phyloP scores from a whole-genome alignment of 192 early-diverging fungal genomes.

The Borealophlyctis nickersoniae region DNA sequence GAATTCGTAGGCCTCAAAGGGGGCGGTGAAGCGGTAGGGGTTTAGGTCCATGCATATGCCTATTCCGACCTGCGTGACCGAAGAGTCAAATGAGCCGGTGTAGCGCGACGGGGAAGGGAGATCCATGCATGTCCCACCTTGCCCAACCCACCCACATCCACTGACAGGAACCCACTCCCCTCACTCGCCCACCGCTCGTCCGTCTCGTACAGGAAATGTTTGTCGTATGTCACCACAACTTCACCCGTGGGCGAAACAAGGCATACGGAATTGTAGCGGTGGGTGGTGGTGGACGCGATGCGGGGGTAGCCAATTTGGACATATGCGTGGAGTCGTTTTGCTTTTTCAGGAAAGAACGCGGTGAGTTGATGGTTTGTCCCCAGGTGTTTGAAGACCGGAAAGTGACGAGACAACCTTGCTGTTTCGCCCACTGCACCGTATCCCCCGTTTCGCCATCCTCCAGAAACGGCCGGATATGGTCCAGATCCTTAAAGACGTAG shows the following conservation, averaged over 20 bases:
- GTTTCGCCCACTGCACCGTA: slow-evolving; percentile 60
- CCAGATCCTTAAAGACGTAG: slow-evolving; percentile 57
- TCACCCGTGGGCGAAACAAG: slow-evolving; percentile 51
- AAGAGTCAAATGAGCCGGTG: slow-evolving; percentile 9
- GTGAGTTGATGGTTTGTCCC: not conserved
- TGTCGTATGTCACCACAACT: slow-evolving; percentile 63
- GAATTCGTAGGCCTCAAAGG: slow-evolving; percentile 69
- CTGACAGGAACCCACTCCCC: slow-evolving; percentile 58
- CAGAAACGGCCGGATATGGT: slow-evolving; percentile 57
- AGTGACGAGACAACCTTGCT: slow-evolving; percentile 44
- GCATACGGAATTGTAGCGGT: slow-evolving; percentile 57
- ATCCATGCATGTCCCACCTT: too few species aligned
- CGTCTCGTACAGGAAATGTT: slow-evolving; percentile 63
- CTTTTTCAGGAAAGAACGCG: slow-evolving; percentile 24
- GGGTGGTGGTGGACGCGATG: not conserved
- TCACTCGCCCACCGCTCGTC: slow-evolving; percentile 76
- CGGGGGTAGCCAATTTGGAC: slow-evolving; percentile 74
- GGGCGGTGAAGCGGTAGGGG: slow-evolving; percentile 64
- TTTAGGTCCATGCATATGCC: slow-evolving; percentile 88
- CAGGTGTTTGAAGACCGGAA: not conserved
- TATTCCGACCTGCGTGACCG: slow-evolving; percentile 56
- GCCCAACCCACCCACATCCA: slow-evolving; percentile 20
- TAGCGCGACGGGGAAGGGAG: too few species aligned
- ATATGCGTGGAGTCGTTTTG: slow-evolving; percentile 48
- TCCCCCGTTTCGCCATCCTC: slow-evolving; percentile 56